Evolutionary conservation across 176 grass and related monocot genomes (phyloP).

Genomic region (Guadua angustifolia): DNA sequence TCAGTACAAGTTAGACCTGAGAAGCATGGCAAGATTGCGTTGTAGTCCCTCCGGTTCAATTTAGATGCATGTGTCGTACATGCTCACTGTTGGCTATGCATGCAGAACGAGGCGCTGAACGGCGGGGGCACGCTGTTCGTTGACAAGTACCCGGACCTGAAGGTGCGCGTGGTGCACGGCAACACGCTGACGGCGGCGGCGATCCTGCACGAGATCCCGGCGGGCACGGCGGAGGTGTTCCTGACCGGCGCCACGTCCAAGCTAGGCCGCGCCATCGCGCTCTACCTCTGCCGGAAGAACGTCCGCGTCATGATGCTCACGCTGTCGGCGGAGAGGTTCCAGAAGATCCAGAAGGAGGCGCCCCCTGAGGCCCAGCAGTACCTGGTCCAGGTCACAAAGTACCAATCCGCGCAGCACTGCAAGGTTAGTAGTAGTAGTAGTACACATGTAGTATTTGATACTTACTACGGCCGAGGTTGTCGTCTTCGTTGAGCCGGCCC

Average conservation of each 20-base stretch:
- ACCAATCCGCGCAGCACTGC: constrained; percentile 45
- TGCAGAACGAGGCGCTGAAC: constrained; percentile 72
- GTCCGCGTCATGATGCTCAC: constrained; percentile 70
- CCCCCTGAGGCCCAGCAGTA: constrained; percentile 29
- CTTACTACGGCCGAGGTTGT: neutral
- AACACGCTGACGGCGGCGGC: constrained; percentile 53
- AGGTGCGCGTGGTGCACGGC: constrained; percentile 57
- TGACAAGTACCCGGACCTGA: constrained; percentile 57
- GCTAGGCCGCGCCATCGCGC: constrained; percentile 55
- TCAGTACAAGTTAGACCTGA: neutral
- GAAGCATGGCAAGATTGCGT: too few species aligned
- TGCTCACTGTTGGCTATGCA: neutral
- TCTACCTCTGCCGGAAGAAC: constrained; percentile 59
- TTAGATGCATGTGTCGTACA: too few species aligned
- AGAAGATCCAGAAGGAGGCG: constrained; percentile 52
- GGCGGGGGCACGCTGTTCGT: constrained; percentile 69
- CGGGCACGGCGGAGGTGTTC: constrained; percentile 57
- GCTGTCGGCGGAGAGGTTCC: constrained; percentile 50
- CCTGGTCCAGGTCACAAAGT: constrained; percentile 56
- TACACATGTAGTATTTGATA: neutral
- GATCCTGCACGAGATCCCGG: constrained; percentile 62
- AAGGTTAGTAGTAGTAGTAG: neutral
- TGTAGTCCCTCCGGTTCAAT: too few species aligned
- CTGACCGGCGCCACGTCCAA: constrained; percentile 69
- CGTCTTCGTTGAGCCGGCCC: neutral